Conservation (phyloP, 441 rosid species). For the Hura crepitans region DNA sequence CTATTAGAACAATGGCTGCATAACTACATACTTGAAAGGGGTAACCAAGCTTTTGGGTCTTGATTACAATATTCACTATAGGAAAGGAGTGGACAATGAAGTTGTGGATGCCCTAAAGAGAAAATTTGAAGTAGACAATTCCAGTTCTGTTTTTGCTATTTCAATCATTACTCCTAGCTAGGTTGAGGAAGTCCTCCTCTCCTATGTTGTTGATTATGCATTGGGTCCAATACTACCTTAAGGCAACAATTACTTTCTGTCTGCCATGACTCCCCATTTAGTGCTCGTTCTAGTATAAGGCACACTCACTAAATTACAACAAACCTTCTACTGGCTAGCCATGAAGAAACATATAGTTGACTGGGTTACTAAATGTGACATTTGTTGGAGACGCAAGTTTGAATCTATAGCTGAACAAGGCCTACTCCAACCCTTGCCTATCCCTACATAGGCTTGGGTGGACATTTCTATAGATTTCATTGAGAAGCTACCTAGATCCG, state of each 20-base stretch:
- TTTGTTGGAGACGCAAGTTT: too few relatives aligned
- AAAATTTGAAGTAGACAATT: background rate
- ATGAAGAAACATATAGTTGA: too few relatives aligned
- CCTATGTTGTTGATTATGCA: too few relatives aligned
- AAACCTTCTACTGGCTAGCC: too few relatives aligned
- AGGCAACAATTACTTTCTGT: too few relatives aligned
- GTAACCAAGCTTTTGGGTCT: background rate
- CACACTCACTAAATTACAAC: background rate
- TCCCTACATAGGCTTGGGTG: background rate
- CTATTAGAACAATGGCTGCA: background rate
- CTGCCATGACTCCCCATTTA: background rate
- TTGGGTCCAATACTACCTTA: too few relatives aligned
- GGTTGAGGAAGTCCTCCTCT: background rate
- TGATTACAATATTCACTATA: too few relatives aligned
- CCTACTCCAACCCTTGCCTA: too few relatives aligned
- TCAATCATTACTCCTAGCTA: background rate
- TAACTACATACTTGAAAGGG: background rate
- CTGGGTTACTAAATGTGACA: too few relatives aligned
- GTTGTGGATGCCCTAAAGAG: background rate
- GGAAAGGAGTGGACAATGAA: background rate
- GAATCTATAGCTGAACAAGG: too few relatives aligned
- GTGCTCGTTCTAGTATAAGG: background rate
- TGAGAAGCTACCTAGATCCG: background rate
- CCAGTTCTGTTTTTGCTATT: background rate
- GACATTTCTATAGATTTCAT: background rate